Conservation (phyloP, 2,329 filamentous ascomycete genomes). For the Hymenoscyphus albidus region DNA sequence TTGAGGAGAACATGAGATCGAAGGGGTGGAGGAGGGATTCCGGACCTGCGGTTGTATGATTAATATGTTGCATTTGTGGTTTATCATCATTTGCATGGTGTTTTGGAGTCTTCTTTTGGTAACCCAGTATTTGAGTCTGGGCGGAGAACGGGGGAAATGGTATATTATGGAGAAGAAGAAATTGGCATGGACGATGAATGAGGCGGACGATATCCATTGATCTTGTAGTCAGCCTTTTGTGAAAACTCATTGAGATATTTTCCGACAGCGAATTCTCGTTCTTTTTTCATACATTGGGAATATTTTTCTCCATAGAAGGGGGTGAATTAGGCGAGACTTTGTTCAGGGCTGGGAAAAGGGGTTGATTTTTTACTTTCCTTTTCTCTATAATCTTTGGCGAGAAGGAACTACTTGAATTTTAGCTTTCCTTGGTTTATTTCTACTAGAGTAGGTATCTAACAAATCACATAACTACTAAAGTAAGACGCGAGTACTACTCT, state of each 20-base stretch:
- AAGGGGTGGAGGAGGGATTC: slow-evolving; percentile 78
- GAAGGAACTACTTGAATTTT: too few species aligned
- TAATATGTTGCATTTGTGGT: background rate
- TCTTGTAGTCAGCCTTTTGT: background rate
- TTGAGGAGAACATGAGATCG: slow-evolving; percentile 82
- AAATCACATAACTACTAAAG: too few species aligned
- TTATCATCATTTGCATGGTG: slow-evolving; percentile 15
- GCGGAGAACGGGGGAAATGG: background rate
- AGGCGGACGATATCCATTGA: background rate
- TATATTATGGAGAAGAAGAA: background rate
- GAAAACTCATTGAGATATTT: background rate
- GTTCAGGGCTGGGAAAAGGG: too few species aligned
- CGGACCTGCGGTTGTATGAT: slow-evolving; percentile 43
- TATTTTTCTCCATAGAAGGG: too few species aligned
- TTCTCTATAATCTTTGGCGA: too few species aligned
- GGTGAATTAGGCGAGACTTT: too few species aligned
- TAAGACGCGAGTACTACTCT: too few species aligned
- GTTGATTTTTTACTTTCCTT: too few species aligned
- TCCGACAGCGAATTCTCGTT: background rate
- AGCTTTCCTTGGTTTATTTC: too few species aligned
- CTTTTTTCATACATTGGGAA: background rate
- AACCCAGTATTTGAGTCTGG: background rate
- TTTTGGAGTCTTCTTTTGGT: slow-evolving; percentile 2
- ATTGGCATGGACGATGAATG: background rate
- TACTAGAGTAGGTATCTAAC: too few species aligned